Evolutionary conservation across 1,284 basidiomycete species (phyloP), one percentile per base, ranked within the genome.

Genomic region (Marasmius fiardii): DNA sequence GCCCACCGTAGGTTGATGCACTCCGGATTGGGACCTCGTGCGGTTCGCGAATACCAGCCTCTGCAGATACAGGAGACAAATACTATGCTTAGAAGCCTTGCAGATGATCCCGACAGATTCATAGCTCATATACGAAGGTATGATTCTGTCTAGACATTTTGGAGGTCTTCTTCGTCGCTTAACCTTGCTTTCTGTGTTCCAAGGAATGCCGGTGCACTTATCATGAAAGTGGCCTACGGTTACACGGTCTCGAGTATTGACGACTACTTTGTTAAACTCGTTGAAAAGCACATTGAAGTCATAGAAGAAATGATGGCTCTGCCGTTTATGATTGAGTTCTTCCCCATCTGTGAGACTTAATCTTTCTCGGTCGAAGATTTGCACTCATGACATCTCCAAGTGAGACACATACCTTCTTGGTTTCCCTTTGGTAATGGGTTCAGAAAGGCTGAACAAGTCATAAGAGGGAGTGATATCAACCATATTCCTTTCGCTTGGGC

Each of bases 21-120:
- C 35, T 60, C 64, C 6, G 73, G 70, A 0, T 62, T 77, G 12
- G 74, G 70, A 58, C 58, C 67, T 8, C 64, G 68, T 31, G 68
- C 70, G 3, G 62, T 67, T 4, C 58, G 61, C 47, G 61, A 53
- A 14, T 76, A 76, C 56, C 60, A 63, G 3, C 55, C 60, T 0
- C 60, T 71, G 2, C 66, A 69, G 43, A 58, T 66, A 8, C 54
- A 64, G 12, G 71, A 73, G 53, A 59, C 61, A 0, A 58, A 58
- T 8, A 58, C 23, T 6, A 23, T 52, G 35, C 28, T 52, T 14
- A 16, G 16, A 12, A 24, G 24, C 16, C 23, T 52, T 7, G 16
- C 39, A 14, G 37, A 43, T 14, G 26, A 20, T 24, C 51, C 51
- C 7, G 51, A 52, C 12, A 31, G 41, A 12, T 43, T 52, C 10